Percentiles rank a stretch among this genome's conserved stretches.
Evolutionary conservation across 2,329 filamentous ascomycete genomes (phyloP).

Genomic region (Alternaria postmessia): DNA sequence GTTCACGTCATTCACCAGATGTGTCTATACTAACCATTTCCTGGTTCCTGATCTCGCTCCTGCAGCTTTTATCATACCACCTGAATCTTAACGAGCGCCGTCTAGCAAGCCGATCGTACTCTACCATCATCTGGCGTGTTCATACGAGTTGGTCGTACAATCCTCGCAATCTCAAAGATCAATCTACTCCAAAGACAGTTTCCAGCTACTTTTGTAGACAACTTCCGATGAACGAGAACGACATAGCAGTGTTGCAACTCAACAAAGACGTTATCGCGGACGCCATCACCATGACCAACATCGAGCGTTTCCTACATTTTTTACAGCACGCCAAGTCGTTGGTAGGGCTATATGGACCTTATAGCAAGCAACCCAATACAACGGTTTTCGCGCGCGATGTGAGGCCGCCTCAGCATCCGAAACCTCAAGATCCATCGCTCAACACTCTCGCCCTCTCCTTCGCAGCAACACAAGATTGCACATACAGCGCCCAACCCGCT

Average conservation of each 20-base stretch:
- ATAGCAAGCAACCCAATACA: conserved; percentile 18
- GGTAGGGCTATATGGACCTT: conserved; percentile 15
- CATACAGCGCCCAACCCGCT: conserved; percentile 17
- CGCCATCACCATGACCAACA: background rate
- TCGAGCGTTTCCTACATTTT: conserved; percentile 20
- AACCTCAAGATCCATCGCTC: background rate
- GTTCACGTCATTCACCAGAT: background rate
- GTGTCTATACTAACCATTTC: background rate
- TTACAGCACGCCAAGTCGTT: conserved; percentile 17
- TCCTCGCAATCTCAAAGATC: background rate
- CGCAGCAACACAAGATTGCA: conserved; percentile 29
- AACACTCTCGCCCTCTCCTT: conserved; percentile 22
- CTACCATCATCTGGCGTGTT: accelerated
- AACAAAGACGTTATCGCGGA: background rate
- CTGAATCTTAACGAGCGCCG: accelerated
- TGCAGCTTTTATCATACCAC: background rate
- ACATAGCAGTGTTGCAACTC: background rate
- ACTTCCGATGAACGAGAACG: background rate
- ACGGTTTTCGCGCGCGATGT: conserved; percentile 14
- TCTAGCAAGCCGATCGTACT: background rate
- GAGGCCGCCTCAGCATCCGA: background rate
- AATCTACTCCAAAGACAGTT: background rate
- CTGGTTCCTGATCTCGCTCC: background rate
- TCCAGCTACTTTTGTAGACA: background rate
- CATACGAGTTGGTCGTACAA: background rate